Percentiles rank a stretch among this genome's conserved stretches.
These are phyloP conservation scores for Amaranthus hypochondriacus DNA, from an alignment of 148 eudicot genomes.

Conservation along the genomic window DNA sequence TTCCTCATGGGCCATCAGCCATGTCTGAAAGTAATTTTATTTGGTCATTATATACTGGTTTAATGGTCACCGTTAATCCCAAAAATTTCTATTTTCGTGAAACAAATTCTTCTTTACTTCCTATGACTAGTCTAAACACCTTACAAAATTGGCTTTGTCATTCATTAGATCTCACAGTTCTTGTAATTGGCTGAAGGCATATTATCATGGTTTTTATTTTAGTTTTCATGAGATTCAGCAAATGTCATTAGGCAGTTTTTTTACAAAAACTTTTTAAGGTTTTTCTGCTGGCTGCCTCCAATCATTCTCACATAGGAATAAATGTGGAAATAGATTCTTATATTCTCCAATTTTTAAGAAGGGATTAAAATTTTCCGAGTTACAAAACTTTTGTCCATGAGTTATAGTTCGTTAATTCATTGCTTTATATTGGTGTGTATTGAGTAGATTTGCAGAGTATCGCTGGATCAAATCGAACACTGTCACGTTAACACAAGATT, in stretches of 20 bases:
- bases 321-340: too few species aligned
- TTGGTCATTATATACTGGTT: background rate
- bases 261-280: too few species aligned
- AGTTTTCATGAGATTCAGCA: too few species aligned
- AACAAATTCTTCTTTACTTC: background rate
- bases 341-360: too few species aligned
- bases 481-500: slow-evolving; percentile 71
- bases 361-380: too few species aligned
- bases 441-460: slow-evolving; percentile 66
- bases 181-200: background rate
- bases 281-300: too few species aligned
- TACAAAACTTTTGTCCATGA: background rate
- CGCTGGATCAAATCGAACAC: slow-evolving; percentile 79
- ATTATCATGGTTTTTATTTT: too few species aligned
- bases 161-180: background rate
- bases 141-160: too few species aligned
- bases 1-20: background rate
- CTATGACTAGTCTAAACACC: too few species aligned
- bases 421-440: slow-evolving; percentile 1
- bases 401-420: background rate
- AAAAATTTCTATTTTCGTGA: background rate
- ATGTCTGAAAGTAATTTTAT: background rate
- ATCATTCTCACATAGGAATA: too few species aligned
- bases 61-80: background rate
- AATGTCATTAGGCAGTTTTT: too few species aligned